phyloP scores from a whole-genome alignment of 2,329 filamentous ascomycete species.

The Hymenoscyphus occultus region DNA sequence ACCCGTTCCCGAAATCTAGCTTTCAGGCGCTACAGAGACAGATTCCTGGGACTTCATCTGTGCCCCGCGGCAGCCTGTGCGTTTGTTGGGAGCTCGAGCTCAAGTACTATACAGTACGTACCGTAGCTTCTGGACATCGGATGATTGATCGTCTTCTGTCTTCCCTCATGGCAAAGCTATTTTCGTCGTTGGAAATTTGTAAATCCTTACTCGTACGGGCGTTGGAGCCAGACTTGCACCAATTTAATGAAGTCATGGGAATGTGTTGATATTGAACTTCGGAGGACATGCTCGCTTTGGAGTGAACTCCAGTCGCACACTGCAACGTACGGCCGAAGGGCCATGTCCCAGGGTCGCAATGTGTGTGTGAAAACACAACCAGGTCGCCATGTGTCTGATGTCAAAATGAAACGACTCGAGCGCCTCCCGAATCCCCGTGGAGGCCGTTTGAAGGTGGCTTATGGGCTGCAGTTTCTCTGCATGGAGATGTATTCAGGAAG shows the following conservation, averaged over 20 bases:
- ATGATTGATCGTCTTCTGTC: neutral
- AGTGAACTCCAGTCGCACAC: slow-evolving; percentile 1
- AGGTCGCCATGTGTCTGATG: slow-evolving; percentile 14
- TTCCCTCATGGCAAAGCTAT: neutral
- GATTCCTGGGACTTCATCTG: neutral
- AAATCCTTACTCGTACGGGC: neutral
- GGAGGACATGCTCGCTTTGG: slow-evolving; percentile 1
- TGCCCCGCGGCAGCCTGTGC: neutral
- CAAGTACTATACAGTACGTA: neutral
- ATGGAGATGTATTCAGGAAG: neutral
- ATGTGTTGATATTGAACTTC: neutral
- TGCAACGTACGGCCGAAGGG: neutral
- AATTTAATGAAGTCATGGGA: neutral
- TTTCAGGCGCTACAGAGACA: neutral
- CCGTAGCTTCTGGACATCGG: neutral
- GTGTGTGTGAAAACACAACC: slow-evolving; percentile 5
- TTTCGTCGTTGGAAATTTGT: neutral
- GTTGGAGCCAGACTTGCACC: neutral
- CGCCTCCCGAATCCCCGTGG: neutral
- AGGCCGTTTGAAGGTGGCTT: no score
- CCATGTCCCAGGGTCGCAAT: slow-evolving; percentile 1
- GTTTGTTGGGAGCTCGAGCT: neutral
- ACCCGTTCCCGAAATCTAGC: neutral
- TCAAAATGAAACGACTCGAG: slow-evolving; percentile 13
- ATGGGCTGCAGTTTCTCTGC: neutral